Evolutionary conservation across 2,329 filamentous ascomycete genomes (phyloP).

Genomic region (Pseudogymnoascus sp.): DNA sequence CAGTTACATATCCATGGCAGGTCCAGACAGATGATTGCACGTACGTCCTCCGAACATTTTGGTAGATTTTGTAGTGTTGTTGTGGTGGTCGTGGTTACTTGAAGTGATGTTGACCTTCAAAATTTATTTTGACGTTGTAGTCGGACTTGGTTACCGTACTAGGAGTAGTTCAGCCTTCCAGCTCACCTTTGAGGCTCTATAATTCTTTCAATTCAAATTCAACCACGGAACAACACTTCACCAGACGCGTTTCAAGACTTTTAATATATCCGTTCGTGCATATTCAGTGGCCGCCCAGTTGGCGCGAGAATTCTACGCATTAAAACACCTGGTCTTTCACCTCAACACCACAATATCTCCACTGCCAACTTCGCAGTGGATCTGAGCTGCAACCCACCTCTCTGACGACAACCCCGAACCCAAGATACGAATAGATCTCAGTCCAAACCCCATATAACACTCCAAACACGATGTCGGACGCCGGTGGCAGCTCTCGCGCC

Average conservation of each 20-base stretch:
- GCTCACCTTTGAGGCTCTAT: slow-evolving; percentile 8
- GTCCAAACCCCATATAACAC: not conserved
- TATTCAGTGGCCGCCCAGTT: not conserved
- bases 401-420: not conserved
- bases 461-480: not conserved
- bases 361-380: not conserved
- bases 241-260: not conserved
- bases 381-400: not conserved
- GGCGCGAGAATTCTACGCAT: not conserved
- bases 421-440: not conserved
- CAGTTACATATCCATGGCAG: not conserved
- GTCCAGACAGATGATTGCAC: slow-evolving; percentile 23
- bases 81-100: not conserved
- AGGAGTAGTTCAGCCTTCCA: slow-evolving; percentile 7
- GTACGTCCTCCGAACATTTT: slow-evolving; percentile 58
- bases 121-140: slow-evolving; percentile 10
- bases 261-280: not conserved
- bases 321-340: not conserved
- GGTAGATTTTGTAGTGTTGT: slow-evolving; percentile 14
- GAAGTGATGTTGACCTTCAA: slow-evolving; percentile 8
- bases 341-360: not conserved
- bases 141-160: slow-evolving; percentile 8
- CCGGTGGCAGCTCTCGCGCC: not conserved
- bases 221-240: slow-evolving; percentile 3
- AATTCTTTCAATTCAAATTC: slow-evolving; percentile 5